phyloP scores from a whole-genome alignment of 805 yeast genomes.

The Wickerhamiella sorbophila region DNA sequence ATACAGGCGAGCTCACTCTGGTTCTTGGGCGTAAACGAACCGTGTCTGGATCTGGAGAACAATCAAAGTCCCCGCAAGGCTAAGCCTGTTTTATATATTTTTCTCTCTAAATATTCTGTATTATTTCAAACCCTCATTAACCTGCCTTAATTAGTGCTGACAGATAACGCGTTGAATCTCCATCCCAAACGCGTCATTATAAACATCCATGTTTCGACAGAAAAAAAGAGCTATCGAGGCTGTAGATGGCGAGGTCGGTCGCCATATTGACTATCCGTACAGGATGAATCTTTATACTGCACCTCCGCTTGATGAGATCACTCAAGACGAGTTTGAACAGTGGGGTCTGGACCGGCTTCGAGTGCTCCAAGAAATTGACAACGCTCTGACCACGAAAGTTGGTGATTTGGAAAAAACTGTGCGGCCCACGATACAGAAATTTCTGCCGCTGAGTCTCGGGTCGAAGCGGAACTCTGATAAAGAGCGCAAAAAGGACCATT shows the following conservation, averaged over 20 bases:
- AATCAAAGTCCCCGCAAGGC: not conserved
- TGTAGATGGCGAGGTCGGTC: slow-evolving; percentile 7
- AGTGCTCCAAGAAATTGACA: slow-evolving; percentile 71
- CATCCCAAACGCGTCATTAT: not conserved
- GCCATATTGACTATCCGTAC: slow-evolving; percentile 29
- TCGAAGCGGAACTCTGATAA: slow-evolving; percentile 23
- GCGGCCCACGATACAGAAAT: slow-evolving; percentile 48
- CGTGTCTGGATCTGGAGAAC: not conserved
- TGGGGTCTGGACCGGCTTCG: slow-evolving; percentile 92
- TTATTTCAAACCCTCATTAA: no score
- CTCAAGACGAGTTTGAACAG: slow-evolving; percentile 79
- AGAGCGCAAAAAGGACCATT: slow-evolving; percentile 79
- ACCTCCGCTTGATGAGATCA: slow-evolving; percentile 76
- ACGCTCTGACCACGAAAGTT: slow-evolving; percentile 26
- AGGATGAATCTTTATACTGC: slow-evolving; percentile 59
- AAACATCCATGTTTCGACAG: slow-evolving; percentile 4
- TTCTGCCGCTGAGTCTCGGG: slow-evolving; percentile 44
- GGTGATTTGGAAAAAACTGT: slow-evolving; percentile 53
- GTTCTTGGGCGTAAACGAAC: slow-evolving; percentile 13
- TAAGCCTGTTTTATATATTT: not conserved
- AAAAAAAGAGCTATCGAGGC: not conserved
- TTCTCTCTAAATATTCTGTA: no score
- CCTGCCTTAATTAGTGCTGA: not conserved
- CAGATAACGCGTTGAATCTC: not conserved
- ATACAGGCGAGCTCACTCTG: slow-evolving; percentile 17